A percentile compares a stretch with the other conserved stretches of the same genome.
These are phyloP conservation scores for Penicillium sp. DNA, from an alignment of 2,329 filamentous ascomycete genomes.

Conservation along the genomic window DNA sequence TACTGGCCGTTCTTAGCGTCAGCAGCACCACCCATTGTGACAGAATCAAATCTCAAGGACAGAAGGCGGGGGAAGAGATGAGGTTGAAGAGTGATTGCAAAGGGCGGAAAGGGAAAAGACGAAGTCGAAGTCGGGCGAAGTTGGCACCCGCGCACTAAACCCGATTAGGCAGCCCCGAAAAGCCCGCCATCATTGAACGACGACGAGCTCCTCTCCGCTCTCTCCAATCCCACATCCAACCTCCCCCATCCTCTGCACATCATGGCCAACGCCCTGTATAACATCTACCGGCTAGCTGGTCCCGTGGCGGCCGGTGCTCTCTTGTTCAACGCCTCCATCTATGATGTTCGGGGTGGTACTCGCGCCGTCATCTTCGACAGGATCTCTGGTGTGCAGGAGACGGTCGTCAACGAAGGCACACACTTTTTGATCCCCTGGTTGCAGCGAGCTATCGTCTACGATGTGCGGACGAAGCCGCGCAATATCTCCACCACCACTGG, in stretches of 20 bases:
- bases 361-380: conserved; percentile 98
- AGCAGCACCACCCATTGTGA: conserved; percentile 47
- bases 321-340: conserved; percentile 79
- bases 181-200: conserved; percentile 44
- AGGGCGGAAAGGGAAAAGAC: conserved; percentile 35
- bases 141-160: conserved; percentile 44
- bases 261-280: conserved; percentile 53
- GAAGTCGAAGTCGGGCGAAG: conserved; percentile 38
- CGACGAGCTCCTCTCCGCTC: conserved; percentile 25
- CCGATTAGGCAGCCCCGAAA: conserved; percentile 43
- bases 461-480: conserved; percentile 95
- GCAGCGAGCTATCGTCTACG: conserved; percentile 91
- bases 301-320: conserved; percentile 73
- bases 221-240: conserved; percentile 11
- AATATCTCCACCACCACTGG: conserved; percentile 98
- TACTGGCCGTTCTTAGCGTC: conserved; percentile 54
- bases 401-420: conserved; percentile 92
- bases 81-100: conserved; percentile 23
- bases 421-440: conserved; percentile 97
- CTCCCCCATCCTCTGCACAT: conserved; percentile 19
- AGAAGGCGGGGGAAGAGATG: conserved; percentile 23
- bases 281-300: conserved; percentile 61
- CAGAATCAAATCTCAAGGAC: conserved; percentile 23
- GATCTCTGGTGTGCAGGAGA: conserved; percentile 87
- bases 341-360: conserved; percentile 94